Evolutionary conservation across 2,329 filamentous ascomycete species (phyloP), one percentile per base, ranked within the genome.

Genomic region (Exophiala sideris): DNA sequence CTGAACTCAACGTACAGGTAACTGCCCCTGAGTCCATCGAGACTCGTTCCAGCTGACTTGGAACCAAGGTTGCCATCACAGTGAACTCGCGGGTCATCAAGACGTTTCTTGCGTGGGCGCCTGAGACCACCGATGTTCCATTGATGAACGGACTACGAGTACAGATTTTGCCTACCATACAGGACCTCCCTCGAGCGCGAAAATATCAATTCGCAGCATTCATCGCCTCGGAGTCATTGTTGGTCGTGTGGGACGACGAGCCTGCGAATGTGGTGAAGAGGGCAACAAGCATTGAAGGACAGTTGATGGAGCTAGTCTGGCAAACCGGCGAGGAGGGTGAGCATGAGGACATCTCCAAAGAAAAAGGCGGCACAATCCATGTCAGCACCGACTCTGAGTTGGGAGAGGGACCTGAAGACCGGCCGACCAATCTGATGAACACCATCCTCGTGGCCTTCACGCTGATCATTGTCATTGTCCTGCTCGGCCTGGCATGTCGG

Each of bases 241-340:
- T 94, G 1, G 75, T 92, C 1, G 87, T 92, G 1, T 94, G 89
- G 89, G 88, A 92, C 61, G 88, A 92, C 61, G 87, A 91, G 52
- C 82, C 88, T 0, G 76, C 86, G 52, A 83, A 89, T 64, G 74
- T 92, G 7, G 76, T 91, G 4, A 73, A 81, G 51, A 78, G 88
- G 51, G 88, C 87, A 41, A 84, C 85, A 65, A 78, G 79, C 33
- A 90, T 92, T 56, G 87, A 92, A 69, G 80, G 81, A 2, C 86
- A 90, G 67, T 75, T 92, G 40, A 89, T 91, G 84, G 82, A 88
- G 63, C 75, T 91, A 1, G 85, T 91, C 2, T 90, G 87, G 87
- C 82, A 83, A 67, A 76, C 77, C 2, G 79, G 78, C 2, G 78
- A 78, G 34, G 65, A 68, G 1, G 75, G 76, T 2, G 76, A 78